These are phyloP conservation scores for Epicoccum nigrum DNA, from an alignment of 2,329 filamentous ascomycete genomes.

Conservation along the genomic window DNA sequence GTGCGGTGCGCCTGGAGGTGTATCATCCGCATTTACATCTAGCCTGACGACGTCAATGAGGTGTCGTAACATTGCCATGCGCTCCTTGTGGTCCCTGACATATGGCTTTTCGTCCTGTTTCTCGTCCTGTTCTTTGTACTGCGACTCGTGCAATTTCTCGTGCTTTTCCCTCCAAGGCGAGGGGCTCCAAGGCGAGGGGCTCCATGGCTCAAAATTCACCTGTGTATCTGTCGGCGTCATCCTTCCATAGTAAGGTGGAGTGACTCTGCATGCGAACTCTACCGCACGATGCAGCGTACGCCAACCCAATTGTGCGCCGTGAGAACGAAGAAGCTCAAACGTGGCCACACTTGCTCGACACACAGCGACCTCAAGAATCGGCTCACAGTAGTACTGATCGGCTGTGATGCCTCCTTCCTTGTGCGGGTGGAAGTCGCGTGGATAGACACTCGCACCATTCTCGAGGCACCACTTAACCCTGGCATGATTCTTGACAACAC, in stretches of 20 bases:
- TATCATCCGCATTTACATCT: not conserved
- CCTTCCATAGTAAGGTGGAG: too few relatives aligned
- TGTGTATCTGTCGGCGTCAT: too few relatives aligned
- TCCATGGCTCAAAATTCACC: too few relatives aligned
- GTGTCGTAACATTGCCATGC: not conserved
- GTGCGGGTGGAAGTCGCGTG: not conserved
- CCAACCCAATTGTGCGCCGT: not conserved
- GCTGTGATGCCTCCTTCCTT: not conserved
- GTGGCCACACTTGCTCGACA: not conserved
- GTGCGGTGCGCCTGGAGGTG: not conserved
- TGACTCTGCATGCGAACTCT: not conserved
- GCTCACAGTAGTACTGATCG: not conserved
- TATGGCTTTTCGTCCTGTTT: not conserved
- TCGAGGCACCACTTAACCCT: not conserved
- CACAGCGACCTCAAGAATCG: not conserved
- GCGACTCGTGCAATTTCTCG: too few relatives aligned
- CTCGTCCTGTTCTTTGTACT: not conserved
- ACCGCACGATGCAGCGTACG: not conserved
- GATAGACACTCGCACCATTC: not conserved
- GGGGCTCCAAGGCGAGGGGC: too few relatives aligned
- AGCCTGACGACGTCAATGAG: not conserved
- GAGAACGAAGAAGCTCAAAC: not conserved
- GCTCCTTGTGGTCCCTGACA: not conserved
- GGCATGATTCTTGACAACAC: not conserved
- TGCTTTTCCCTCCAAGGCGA: too few relatives aligned